Percentiles rank a stretch among this genome's conserved stretches.
Evolutionary conservation across 768 basidiomycete genomes (phyloP).

Genomic region (Mycena vitilis): DNA sequence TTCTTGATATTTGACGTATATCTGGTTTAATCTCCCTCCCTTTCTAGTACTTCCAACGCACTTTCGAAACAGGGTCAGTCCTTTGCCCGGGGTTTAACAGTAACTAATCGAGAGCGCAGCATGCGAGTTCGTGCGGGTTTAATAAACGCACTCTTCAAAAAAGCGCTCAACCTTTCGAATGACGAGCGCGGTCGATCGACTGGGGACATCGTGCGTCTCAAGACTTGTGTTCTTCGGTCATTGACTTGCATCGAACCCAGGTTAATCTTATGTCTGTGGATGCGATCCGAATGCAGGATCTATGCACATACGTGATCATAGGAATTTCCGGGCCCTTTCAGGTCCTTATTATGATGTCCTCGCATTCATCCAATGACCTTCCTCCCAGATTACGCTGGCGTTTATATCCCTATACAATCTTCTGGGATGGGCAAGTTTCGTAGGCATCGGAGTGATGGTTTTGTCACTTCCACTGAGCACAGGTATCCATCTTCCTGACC

Average conservation of each 20-base stretch:
- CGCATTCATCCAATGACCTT: background rate
- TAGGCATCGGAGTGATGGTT: slow-evolving; percentile 91
- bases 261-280: slow-evolving; percentile 91
- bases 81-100: background rate
- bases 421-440: slow-evolving; percentile 91
- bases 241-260: background rate
- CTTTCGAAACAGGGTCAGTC: slow-evolving; percentile 74
- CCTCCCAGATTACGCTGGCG: slow-evolving; percentile 78
- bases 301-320: slow-evolving; percentile 87
- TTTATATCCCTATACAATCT: slow-evolving; percentile 92
- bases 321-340: slow-evolving; percentile 89
- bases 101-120: slow-evolving; percentile 44
- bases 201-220: slow-evolving; percentile 82
- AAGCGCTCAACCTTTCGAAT: slow-evolving; percentile 87
- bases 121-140: slow-evolving; percentile 96
- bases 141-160: slow-evolving; percentile 86
- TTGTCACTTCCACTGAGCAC: slow-evolving; percentile 83
- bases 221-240: background rate
- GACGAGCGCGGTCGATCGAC: slow-evolving; percentile 85
- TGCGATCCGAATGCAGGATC: slow-evolving; percentile 80
- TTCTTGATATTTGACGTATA: background rate
- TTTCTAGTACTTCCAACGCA: slow-evolving; percentile 84
- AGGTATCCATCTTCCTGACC: slow-evolving; percentile 38
- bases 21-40: background rate
- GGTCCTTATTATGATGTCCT: slow-evolving; percentile 47